phyloP scores from a whole-genome alignment of 2,329 filamentous ascomycete genomes.

The Neopestalotiopsis rosae region DNA sequence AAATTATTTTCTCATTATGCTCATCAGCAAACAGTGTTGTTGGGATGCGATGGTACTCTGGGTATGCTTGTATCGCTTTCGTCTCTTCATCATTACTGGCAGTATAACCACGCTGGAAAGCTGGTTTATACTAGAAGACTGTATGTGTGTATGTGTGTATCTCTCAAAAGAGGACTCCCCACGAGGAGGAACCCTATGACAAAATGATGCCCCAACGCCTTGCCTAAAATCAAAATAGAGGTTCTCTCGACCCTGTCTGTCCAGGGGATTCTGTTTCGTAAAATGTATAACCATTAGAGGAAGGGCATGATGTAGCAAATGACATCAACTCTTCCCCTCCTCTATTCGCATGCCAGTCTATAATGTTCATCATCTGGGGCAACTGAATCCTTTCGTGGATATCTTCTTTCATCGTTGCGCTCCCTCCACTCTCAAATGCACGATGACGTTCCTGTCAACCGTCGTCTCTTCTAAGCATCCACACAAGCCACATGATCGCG shows the following conservation, averaged over 20 bases:
- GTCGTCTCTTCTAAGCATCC: neutral
- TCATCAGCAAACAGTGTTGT: neutral
- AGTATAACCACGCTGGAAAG: neutral
- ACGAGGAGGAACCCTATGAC: neutral
- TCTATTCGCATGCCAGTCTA: neutral
- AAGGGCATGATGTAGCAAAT: neutral
- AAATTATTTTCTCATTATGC: constrained; percentile 4
- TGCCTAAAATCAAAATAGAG: neutral
- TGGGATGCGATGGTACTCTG: neutral
- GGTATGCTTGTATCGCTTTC: neutral
- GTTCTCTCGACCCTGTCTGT: neutral
- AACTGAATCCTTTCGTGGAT: neutral
- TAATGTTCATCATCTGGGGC: neutral
- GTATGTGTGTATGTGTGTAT: too few relatives aligned
- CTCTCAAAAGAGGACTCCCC: neutral
- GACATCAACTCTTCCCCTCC: neutral
- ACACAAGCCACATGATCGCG: neutral
- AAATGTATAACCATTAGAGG: neutral
- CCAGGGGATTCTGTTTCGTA: neutral
- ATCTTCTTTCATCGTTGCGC: neutral
- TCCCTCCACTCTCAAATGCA: neutral
- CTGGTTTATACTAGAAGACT: neutral
- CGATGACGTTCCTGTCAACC: neutral
- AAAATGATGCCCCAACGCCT: neutral
- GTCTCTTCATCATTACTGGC: neutral